Base-by-base conservation (phyloP, 1,284 basidiomycete genomes). In the Porphyrellus sp. region DNA sequence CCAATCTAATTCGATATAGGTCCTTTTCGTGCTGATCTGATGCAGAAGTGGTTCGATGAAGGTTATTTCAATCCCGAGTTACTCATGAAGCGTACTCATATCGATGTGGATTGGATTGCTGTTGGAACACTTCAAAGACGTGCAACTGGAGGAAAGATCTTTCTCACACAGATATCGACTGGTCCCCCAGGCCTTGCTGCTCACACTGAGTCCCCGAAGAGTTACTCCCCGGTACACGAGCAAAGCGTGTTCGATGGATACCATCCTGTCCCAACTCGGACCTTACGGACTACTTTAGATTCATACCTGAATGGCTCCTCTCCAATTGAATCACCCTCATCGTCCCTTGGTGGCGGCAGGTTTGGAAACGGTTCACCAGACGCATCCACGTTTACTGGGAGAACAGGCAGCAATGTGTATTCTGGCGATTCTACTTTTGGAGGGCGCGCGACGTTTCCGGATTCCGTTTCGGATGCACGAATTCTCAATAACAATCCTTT, bases 1-100 rank as follows among this genome's bases (percentile, higher is more conserved):
- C 39, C 37, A 53, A 56, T 59, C 24, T 46, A 54, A 47, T 58
- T 47, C 43, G 58, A 51, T 56, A 3, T 57, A 93, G 93, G 93
- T 47, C 96, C 96, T 2, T 99, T 98, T 78, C 80, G 81, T 38
- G 93, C 90, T 24, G 82, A 87, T 57, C 70, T 90, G 55, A 98
- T 99, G 96, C 94, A 98, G 73, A 91, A 92, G 62, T 98, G 96
- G 96, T 90, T 86, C 69, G 85, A 91, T 51, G 90, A 89, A 65
- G 88, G 88, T 15, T 99, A 97, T 74, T 98, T 99, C 69, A 77
- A 82, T n/a, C 76, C 85, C 41, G 86, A 92, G 57, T 78, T 98
- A 27, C 82, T 91, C 31, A 86, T 96, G 80, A 91, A 88, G 64
- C 85, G 93, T 45, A 84, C 79, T 12, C 75, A 79, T 58, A 60